Conservation (phyloP, 2,329 filamentous ascomycete genomes). For the Rhynchosporium secalis region DNA sequence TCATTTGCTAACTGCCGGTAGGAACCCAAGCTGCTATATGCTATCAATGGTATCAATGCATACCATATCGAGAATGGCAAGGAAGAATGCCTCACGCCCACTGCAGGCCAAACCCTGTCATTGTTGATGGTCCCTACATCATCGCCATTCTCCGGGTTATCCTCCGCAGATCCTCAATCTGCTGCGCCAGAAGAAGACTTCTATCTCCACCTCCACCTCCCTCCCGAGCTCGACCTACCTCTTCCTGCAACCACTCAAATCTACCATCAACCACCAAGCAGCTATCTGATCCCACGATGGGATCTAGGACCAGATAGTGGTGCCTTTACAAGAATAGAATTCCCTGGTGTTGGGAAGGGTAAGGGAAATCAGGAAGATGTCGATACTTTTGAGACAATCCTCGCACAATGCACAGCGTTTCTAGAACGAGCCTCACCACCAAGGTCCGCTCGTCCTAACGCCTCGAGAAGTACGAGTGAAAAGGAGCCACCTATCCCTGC, state of each 20-base stretch:
- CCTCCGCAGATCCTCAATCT: slow-evolving; percentile 55
- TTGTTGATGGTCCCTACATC: slow-evolving; percentile 94
- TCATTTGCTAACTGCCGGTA: slow-evolving; percentile 24
- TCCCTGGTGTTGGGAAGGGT: slow-evolving; percentile 71
- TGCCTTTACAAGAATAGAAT: slow-evolving; percentile 91
- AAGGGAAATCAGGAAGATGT: slow-evolving; percentile 83
- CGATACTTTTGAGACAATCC: slow-evolving; percentile 95
- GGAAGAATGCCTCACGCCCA: slow-evolving; percentile 78
- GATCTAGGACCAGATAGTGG: slow-evolving; percentile 85
- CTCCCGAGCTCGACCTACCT: slow-evolving; percentile 90
- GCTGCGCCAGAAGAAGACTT: slow-evolving; percentile 80
- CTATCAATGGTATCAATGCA: slow-evolving; percentile 82
- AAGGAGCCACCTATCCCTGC: slow-evolving; percentile 45
- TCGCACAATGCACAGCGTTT: slow-evolving; percentile 97
- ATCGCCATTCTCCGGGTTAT: slow-evolving; percentile 60
- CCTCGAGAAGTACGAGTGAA: slow-evolving; percentile 36
- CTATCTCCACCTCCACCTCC: slow-evolving; percentile 92
- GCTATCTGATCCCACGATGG: slow-evolving; percentile 94
- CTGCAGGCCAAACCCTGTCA: slow-evolving; percentile 86
- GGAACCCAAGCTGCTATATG: slow-evolving; percentile 67
- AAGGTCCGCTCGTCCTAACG: slow-evolving; percentile 28
- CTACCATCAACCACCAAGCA: slow-evolving; percentile 89
- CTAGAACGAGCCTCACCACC: slow-evolving; percentile 74
- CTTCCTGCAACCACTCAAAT: slow-evolving; percentile 95
- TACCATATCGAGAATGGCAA: slow-evolving; percentile 89